phyloP scores from a whole-genome alignment of 768 basidiomycete species.

The Boletus subparvulus region DNA sequence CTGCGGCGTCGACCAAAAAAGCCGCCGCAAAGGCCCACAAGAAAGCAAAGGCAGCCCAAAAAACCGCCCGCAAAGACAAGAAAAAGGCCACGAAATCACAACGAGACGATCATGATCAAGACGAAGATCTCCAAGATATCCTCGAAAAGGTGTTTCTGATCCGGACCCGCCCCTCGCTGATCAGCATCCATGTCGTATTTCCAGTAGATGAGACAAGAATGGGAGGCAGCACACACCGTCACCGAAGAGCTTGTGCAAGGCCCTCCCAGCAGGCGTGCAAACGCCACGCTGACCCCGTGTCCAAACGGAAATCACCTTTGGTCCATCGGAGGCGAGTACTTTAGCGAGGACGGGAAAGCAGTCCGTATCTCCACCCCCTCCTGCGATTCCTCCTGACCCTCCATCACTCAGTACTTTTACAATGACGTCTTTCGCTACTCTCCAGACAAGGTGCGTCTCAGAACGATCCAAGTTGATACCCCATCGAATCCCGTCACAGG shows the following conservation, averaged over 20 bases:
- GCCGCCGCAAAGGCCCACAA: constrained; percentile 57
- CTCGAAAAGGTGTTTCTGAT: constrained; percentile 62
- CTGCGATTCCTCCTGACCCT: neutral
- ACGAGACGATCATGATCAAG: constrained; percentile 55
- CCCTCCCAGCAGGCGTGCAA: constrained; percentile 80
- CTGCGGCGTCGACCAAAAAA: constrained; percentile 35
- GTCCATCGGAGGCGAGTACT: constrained; percentile 86
- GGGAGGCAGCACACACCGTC: constrained; percentile 80
- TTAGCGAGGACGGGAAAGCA: constrained; percentile 81
- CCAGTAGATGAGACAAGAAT: constrained; percentile 76
- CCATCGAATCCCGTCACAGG: constrained; percentile 35
- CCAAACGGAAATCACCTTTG: constrained; percentile 80
- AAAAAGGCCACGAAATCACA: constrained; percentile 50
- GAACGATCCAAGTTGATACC: neutral
- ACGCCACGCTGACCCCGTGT: constrained; percentile 78
- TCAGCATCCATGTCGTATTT: constrained; percentile 1
- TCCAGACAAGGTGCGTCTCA: constrained; percentile 63
- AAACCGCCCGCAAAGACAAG: constrained; percentile 66
- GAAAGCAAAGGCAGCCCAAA: constrained; percentile 65
- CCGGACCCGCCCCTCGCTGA: neutral
- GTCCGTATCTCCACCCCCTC: constrained; percentile 37
- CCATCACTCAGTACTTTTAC: constrained; percentile 65
- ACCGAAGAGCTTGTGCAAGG: constrained; percentile 83
- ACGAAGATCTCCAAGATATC: constrained; percentile 82
- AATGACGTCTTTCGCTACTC: constrained; percentile 86